These are phyloP conservation scores for Taiwanofungus camphoratus DNA, from an alignment of 1,284 basidiomycete species.

Conservation along the genomic window DNA sequence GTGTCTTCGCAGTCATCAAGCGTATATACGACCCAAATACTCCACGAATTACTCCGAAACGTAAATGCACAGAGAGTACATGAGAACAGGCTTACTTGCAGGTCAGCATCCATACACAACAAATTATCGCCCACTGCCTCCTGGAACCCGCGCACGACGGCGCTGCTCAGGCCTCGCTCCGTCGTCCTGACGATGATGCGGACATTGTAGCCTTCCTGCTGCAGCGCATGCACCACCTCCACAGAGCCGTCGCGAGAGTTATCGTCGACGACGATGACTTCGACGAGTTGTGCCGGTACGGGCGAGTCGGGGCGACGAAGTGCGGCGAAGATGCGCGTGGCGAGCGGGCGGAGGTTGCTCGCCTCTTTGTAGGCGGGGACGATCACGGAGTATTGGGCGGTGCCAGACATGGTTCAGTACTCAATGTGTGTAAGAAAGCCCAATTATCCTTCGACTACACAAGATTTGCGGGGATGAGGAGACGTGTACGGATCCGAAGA, in stretches of 20 bases:
- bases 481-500: too few species aligned
- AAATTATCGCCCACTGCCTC: slow-evolving; percentile 35
- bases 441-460: too few species aligned
- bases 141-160: slow-evolving; percentile 38
- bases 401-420: slow-evolving; percentile 7
- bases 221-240: slow-evolving; percentile 33
- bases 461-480: too few species aligned
- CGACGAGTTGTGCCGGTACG: slow-evolving; percentile 26
- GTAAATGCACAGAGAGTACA: background rate
- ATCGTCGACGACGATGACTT: slow-evolving; percentile 45
- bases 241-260: slow-evolving; percentile 40
- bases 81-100: slow-evolving; percentile 26
- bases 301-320: slow-evolving; percentile 25
- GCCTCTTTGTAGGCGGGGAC: slow-evolving; percentile 45
- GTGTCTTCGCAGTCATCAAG: background rate
- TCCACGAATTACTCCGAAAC: background rate
- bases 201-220: slow-evolving; percentile 36
- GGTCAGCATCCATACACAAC: slow-evolving; percentile 42
- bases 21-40: background rate
- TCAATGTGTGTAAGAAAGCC: too few species aligned
- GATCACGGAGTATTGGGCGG: slow-evolving; percentile 34
- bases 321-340: slow-evolving; percentile 32
- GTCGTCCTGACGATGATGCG: slow-evolving; percentile 36
- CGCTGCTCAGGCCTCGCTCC: slow-evolving; percentile 37
- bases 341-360: slow-evolving; percentile 36